Conservation (phyloP, 768 basidiomycete genomes). For the Dentipellis sp. region DNA sequence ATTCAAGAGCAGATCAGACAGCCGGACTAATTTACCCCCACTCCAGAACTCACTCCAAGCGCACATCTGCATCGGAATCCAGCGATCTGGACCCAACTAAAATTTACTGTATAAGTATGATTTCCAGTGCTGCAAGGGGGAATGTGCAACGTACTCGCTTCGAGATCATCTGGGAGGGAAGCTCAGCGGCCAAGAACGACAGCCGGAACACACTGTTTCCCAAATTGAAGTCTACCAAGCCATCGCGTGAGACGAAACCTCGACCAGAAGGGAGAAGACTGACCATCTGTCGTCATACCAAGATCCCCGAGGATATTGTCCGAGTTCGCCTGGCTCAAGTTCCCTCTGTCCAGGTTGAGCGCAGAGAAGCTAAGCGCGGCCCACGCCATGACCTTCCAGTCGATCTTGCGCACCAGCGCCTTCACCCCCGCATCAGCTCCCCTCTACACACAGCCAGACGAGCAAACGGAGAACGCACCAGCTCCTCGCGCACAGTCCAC, state of each 20-base stretch:
- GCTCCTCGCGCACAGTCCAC: conserved; percentile 61
- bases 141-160: conserved; percentile 32
- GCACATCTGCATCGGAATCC: conserved; percentile 47
- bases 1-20: conserved; percentile 23
- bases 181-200: conserved; percentile 27
- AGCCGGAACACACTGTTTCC: conserved; percentile 13
- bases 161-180: conserved; percentile 54
- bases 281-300: conserved; percentile 44
- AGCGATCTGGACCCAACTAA: conserved; percentile 44
- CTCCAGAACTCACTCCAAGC: conserved; percentile 12
- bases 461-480: conserved; percentile 20
- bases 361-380: conserved; percentile 50
- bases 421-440: conserved; percentile 9
- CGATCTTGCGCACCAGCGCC: conserved; percentile 45
- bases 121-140: neutral
- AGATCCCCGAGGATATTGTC: conserved; percentile 56
- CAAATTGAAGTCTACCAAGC: conserved; percentile 10
- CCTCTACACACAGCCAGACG: neutral
- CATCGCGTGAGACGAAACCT: conserved; percentile 18
- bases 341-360: conserved; percentile 36
- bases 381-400: conserved; percentile 48
- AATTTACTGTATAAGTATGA: neutral
- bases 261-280: conserved; percentile 16
- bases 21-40: neutral
- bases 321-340: conserved; percentile 51